Conservation (phyloP, 2,329 filamentous ascomycete genomes). For the Phialophora verrucosa region DNA sequence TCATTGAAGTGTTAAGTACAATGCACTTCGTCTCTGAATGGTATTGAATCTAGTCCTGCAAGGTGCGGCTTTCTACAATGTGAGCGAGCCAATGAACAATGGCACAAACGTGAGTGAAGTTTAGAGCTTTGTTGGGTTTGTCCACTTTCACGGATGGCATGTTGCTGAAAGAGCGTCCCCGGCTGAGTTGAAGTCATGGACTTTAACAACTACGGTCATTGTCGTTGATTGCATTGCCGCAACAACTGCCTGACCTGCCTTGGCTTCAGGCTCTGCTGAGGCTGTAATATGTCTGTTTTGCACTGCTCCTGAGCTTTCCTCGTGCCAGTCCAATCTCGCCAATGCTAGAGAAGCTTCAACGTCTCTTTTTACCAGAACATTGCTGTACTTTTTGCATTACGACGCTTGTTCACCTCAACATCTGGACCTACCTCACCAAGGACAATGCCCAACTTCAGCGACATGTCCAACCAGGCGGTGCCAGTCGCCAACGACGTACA, state of each 20-base stretch:
- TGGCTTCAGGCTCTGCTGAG: not conserved
- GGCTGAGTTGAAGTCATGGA: not conserved
- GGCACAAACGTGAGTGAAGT: not conserved
- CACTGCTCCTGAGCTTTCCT: not conserved
- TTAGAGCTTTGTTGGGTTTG: too few species aligned
- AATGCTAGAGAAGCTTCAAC: not conserved
- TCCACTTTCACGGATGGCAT: not conserved
- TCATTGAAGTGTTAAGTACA: not conserved
- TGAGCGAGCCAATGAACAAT: not conserved
- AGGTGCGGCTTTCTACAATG: not conserved
- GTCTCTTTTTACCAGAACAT: not conserved
- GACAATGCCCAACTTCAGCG: not conserved
- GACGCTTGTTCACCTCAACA: not conserved
- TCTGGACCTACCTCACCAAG: not conserved
- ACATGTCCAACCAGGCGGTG: not conserved
- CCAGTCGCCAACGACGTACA: not conserved
- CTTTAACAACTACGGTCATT: not conserved
- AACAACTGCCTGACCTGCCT: not conserved
- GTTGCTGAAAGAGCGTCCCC: not conserved
- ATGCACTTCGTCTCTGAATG: not conserved
- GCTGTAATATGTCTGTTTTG: not conserved
- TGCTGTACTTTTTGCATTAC: not conserved
- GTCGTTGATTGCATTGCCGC: not conserved
- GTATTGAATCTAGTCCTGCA: not conserved
- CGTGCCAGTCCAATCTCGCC: not conserved